A percentile compares a stretch with the other conserved stretches of the same genome.
phyloP scores from a whole-genome alignment of 1,284 basidiomycete species.

The Ustilago cynodontis region DNA sequence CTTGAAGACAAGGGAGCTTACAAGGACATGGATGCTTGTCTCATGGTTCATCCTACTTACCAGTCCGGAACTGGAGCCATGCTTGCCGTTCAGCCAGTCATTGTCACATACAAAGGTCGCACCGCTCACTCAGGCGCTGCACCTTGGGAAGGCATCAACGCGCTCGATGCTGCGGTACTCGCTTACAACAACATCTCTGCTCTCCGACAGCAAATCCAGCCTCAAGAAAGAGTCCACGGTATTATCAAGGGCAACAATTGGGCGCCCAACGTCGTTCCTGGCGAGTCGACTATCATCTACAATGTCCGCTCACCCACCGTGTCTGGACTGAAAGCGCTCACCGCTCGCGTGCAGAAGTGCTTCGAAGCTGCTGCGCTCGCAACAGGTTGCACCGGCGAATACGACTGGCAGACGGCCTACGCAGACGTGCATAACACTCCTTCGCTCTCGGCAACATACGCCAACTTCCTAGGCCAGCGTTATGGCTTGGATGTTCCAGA shows the following conservation, averaged over 20 bases:
- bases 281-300: slow-evolving; percentile 79
- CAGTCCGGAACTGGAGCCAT: slow-evolving; percentile 72
- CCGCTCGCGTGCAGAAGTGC: slow-evolving; percentile 75
- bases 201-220: slow-evolving; percentile 80
- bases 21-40: slow-evolving; percentile 80
- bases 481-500: slow-evolving; percentile 52
- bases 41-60: slow-evolving; percentile 76
- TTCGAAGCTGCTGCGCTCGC: slow-evolving; percentile 81
- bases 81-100: slow-evolving; percentile 72
- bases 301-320: slow-evolving; percentile 77
- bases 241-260: slow-evolving; percentile 69
- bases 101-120: slow-evolving; percentile 53
- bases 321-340: slow-evolving; percentile 74
- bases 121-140: slow-evolving; percentile 71
- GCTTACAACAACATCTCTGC: slow-evolving; percentile 82
- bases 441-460: slow-evolving; percentile 52
- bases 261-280: slow-evolving; percentile 77
- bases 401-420: slow-evolving; percentile 69
- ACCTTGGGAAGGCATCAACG: slow-evolving; percentile 86
- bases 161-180: slow-evolving; percentile 84
- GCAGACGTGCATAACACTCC: slow-evolving; percentile 67
- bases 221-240: slow-evolving; percentile 73
- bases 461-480: slow-evolving; percentile 65
- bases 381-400: slow-evolving; percentile 77
- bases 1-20: slow-evolving; percentile 81